phyloP scores from a whole-genome alignment of 441 rosid genomes.

The Lepidium campestre region DNA sequence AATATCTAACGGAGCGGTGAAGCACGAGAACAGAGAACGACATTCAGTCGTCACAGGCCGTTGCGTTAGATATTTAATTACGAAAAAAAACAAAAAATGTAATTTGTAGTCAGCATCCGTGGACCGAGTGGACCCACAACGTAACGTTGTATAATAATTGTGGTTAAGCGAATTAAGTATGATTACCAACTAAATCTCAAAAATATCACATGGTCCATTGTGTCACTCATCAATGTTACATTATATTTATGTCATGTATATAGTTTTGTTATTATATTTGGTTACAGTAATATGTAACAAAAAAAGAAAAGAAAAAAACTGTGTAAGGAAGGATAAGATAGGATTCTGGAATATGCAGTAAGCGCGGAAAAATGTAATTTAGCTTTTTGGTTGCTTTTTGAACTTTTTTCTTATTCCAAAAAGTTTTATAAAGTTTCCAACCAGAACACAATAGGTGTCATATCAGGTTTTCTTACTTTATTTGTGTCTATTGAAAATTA shows the following conservation, averaged over 20 bases:
- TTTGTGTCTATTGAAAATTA: not conserved
- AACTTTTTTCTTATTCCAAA: constrained; percentile 14
- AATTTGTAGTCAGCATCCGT: constrained; percentile 2
- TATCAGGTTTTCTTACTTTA: not conserved
- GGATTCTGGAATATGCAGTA: constrained; percentile 22
- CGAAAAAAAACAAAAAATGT: not conserved
- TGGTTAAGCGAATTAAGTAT: not conserved
- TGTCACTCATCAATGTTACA: not conserved
- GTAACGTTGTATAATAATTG: not conserved
- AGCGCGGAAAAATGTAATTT: not conserved
- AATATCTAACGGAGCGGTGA: constrained; percentile 25
- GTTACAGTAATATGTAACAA: not conserved
- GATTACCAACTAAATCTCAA: not conserved
- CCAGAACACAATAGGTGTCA: constrained; percentile 7
- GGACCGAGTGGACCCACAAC: constrained; percentile 15
- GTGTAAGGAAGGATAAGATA: constrained; percentile 16
- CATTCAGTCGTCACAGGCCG: constrained; percentile 14
- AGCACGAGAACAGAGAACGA: constrained; percentile 20
- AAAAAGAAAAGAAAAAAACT: not conserved
- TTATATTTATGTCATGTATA: not conserved
- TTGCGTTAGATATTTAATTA: constrained; percentile 1
- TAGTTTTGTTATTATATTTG: not conserved
- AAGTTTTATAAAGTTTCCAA: constrained; percentile 3
- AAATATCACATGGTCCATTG: constrained; percentile 20
- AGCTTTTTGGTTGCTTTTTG: constrained; percentile 24